Conservation (phyloP, 108 stramenopile genomes). For the Bacterosira constricta region DNA sequence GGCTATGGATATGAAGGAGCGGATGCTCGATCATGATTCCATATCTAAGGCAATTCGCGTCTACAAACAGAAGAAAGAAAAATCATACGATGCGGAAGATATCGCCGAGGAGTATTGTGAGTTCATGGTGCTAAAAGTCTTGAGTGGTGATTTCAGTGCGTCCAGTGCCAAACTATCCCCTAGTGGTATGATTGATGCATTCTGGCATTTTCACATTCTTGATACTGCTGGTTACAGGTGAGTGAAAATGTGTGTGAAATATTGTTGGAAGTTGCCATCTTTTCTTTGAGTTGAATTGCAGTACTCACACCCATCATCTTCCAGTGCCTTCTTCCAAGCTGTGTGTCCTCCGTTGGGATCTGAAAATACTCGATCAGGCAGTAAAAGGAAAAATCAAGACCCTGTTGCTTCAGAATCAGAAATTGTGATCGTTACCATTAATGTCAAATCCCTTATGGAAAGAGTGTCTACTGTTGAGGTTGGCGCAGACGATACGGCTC, state of each 20-base stretch:
- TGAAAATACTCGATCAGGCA: too few relatives aligned
- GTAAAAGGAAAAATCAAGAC: too few relatives aligned
- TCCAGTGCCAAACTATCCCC: not conserved
- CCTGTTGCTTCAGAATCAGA: too few relatives aligned
- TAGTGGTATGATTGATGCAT: constrained; percentile 3
- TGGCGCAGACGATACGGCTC: too few relatives aligned
- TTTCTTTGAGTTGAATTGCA: too few relatives aligned
- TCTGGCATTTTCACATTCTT: constrained; percentile 17
- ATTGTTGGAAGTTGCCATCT: not conserved
- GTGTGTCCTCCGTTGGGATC: not conserved
- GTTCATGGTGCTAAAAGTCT: constrained; percentile 11
- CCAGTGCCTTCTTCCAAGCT: not conserved
- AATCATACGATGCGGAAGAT: not conserved
- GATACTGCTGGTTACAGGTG: constrained; percentile 13
- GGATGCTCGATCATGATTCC: constrained; percentile 17
- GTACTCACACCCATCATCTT: too few relatives aligned
- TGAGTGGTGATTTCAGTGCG: not conserved
- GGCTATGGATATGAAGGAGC: not conserved
- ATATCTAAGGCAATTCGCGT: constrained; percentile 19
- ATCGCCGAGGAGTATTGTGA: constrained; percentile 20
- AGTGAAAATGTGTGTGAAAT: too few relatives aligned
- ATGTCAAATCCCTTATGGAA: too few relatives aligned
- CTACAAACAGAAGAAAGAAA: not conserved
- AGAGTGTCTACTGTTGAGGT: too few relatives aligned
- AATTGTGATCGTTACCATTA: too few relatives aligned